These are phyloP conservation scores for Fusarium sp. DNA, from an alignment of 2,329 filamentous ascomycete genomes.

Conservation along the genomic window DNA sequence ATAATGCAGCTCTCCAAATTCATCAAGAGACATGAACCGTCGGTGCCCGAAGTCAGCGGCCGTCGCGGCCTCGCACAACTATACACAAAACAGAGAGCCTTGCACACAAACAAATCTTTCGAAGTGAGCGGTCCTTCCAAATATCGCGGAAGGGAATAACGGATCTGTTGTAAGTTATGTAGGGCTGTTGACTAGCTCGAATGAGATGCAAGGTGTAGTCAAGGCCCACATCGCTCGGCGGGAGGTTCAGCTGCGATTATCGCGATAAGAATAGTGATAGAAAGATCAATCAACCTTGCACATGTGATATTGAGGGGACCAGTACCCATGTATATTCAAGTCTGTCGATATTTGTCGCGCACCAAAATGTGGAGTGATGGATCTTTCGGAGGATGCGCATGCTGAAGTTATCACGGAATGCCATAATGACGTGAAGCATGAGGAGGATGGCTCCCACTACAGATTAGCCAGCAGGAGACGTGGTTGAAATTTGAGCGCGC, in stretches of 20 bases:
- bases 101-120: not conserved
- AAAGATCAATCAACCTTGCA: not conserved
- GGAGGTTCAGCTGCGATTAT: constrained; percentile 8
- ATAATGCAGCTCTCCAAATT: constrained; percentile 1
- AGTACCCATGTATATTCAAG: not conserved
- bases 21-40: not conserved
- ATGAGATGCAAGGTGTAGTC: constrained; percentile 22
- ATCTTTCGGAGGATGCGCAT: not conserved
- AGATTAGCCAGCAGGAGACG: constrained; percentile 2
- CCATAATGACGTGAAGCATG: constrained; percentile 4
- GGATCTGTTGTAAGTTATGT: constrained; percentile 13
- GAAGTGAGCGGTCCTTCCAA: constrained; percentile 12
- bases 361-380: not conserved
- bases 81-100: constrained; percentile 1
- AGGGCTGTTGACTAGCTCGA: constrained; percentile 28
- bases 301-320: constrained; percentile 16
- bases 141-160: not conserved
- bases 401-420: not conserved
- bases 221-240: constrained; percentile 19
- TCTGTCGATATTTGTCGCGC: not conserved
- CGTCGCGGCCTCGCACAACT: not conserved
- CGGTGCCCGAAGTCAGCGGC: constrained; percentile 19
- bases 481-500: not conserved
- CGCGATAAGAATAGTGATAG: constrained; percentile 3
- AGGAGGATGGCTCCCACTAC: not conserved